Percentiles rank a stretch among this genome's conserved stretches.
Conservation (phyloP, 1,139 yeast genomes). For the Torulaspora globosa region DNA sequence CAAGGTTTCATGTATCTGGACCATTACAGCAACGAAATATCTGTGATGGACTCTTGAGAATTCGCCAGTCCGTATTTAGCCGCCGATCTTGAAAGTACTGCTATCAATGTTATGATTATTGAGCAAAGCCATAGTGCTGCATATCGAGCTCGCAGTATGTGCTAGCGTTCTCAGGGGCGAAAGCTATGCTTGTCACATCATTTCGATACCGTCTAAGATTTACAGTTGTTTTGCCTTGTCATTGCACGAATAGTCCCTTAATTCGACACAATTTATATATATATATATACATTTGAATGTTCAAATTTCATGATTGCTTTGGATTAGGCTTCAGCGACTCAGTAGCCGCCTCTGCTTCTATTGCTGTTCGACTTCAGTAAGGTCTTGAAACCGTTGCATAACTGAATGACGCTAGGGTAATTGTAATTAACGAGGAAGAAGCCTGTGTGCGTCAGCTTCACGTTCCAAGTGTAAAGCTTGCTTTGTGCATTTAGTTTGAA, state of each 20-base stretch:
- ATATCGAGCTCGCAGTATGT: not conserved
- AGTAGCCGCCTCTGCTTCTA: constrained; percentile 15
- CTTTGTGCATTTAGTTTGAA: constrained; percentile 75
- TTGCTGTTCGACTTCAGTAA: constrained; percentile 38
- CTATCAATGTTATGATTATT: not conserved
- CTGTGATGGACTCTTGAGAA: not conserved
- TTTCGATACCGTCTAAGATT: not conserved
- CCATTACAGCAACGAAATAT: too few relatives aligned
- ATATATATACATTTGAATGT: not conserved
- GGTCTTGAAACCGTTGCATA: constrained; percentile 91
- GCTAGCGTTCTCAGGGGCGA: too few relatives aligned
- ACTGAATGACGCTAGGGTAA: constrained; percentile 79
- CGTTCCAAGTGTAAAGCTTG: constrained; percentile 82
- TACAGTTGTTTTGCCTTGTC: not conserved
- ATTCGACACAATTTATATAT: not conserved
- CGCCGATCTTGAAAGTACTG: not conserved
- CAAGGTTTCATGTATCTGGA: too few relatives aligned
- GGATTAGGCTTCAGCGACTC: not conserved
- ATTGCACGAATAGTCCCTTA: not conserved
- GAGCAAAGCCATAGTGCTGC: not conserved
- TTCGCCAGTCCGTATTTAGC: not conserved
- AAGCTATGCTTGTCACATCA: too few relatives aligned
- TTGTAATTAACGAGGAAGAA: constrained; percentile 72
- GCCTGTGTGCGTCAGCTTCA: constrained; percentile 82
- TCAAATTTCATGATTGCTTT: not conserved